Evolutionary conservation across 306 rosid genomes (phyloP).

Genomic region (Vicia sativa): DNA sequence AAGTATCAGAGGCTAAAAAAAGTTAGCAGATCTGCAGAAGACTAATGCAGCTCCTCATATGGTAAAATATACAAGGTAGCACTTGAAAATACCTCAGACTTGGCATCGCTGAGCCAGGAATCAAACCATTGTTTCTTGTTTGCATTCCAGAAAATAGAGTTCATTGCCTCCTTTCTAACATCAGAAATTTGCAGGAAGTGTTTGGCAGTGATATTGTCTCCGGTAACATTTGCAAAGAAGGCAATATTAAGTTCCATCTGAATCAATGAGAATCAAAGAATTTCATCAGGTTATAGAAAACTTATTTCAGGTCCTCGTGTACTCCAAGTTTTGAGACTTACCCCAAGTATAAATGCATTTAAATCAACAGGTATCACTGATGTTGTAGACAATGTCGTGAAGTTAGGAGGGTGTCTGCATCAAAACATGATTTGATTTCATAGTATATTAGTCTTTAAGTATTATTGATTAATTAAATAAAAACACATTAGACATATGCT

Average conservation of each 20-base stretch:
- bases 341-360: constrained; percentile 76
- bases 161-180: constrained; percentile 62
- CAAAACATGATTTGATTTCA: constrained; percentile 28
- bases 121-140: constrained; percentile 86
- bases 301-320: constrained; percentile 22
- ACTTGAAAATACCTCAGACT: constrained; percentile 45
- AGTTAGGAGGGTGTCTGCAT: constrained; percentile 67
- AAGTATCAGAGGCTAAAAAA: constrained; percentile 28
- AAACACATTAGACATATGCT: constrained; percentile 8
- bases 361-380: constrained; percentile 84
- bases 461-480: constrained; percentile 10
- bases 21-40: constrained; percentile 33
- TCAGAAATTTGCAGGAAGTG: constrained; percentile 57
- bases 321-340: constrained; percentile 39
- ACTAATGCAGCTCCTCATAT: constrained; percentile 12
- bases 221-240: constrained; percentile 66
- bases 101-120: constrained; percentile 63
- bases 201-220: constrained; percentile 52
- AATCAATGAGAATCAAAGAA: constrained; percentile 34
- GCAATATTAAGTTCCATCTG: constrained; percentile 90
- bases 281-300: constrained; percentile 31
- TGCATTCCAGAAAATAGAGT: constrained; percentile 74
- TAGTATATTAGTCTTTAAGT: background rate
- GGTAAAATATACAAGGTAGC: constrained; percentile 1
- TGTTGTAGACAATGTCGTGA: constrained; percentile 83